These are phyloP conservation scores for Aspergillus piperis DNA, from an alignment of 2,329 filamentous ascomycete genomes.

Conservation along the genomic window DNA sequence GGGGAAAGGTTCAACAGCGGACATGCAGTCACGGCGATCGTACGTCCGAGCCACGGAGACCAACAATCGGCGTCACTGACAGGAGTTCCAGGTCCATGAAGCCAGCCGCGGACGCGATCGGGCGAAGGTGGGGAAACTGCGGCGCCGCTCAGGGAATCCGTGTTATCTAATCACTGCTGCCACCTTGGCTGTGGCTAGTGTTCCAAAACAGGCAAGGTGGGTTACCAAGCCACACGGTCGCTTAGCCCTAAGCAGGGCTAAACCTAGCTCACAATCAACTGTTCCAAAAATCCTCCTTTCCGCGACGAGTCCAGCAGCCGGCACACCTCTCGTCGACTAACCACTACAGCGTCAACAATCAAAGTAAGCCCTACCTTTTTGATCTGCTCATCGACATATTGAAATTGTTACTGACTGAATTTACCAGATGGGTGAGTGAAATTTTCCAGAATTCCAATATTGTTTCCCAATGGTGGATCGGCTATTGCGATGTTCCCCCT, in stretches of 20 bases:
- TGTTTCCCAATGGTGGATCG: conserved; percentile 31
- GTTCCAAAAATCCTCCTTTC: conserved; percentile 47
- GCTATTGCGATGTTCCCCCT: conserved; percentile 27
- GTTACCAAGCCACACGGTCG: conserved; percentile 31
- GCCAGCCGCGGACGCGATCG: conserved; percentile 3
- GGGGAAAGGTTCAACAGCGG: not conserved
- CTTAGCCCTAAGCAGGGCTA: conserved; percentile 47
- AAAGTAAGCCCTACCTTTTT: conserved; percentile 48
- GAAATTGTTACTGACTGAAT: conserved; percentile 30
- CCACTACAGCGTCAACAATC: conserved; percentile 52
- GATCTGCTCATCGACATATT: conserved; percentile 16
- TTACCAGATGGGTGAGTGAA: conserved; percentile 64
- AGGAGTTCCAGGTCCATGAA: not conserved
- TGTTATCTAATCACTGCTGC: conserved; percentile 16
- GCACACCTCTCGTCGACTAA: conserved; percentile 42
- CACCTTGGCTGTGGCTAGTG: conserved; percentile 16
- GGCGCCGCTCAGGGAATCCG: conserved; percentile 8
- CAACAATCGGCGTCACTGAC: not conserved
- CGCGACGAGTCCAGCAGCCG: conserved; percentile 38
- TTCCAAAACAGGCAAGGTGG: conserved; percentile 32
- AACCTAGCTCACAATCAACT: conserved; percentile 43
- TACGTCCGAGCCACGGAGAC: not conserved
- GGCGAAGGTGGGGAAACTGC: conserved; percentile 20
- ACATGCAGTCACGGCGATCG: not conserved
- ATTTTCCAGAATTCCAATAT: conserved; percentile 24